Conservation (phyloP, 371 early-diverging fungal genomes). For the Sporodiniella umbellata region DNA sequence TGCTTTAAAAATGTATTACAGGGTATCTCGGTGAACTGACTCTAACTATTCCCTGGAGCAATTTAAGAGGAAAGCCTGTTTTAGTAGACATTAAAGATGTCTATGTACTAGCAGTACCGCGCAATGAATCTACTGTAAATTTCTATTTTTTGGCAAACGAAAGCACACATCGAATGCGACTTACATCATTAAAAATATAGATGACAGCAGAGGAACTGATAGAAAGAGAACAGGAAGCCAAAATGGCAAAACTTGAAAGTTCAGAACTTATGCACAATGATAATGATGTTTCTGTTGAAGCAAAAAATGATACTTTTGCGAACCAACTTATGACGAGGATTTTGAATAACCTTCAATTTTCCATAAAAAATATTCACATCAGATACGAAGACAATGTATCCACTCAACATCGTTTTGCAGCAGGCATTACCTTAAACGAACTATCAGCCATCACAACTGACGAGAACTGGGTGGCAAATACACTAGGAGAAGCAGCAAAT, state of each 20-base stretch:
- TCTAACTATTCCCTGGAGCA: conserved; percentile 94
- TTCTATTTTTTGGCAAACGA: neutral
- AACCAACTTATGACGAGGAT: conserved; percentile 89
- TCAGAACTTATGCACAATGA: conserved; percentile 60
- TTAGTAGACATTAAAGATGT: conserved; percentile 86
- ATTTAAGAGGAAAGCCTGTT: conserved; percentile 92
- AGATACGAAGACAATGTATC: conserved; percentile 90
- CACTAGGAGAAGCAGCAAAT: conserved; percentile 73
- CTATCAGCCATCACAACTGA: conserved; percentile 93
- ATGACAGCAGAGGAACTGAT: conserved; percentile 83
- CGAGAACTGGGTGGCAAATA: conserved; percentile 82
- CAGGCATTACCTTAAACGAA: conserved; percentile 88
- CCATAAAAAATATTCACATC: conserved; percentile 93
- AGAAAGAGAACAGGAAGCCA: conserved; percentile 73
- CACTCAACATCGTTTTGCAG: conserved; percentile 77
- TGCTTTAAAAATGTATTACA: conserved; percentile 27
- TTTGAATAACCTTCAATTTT: conserved; percentile 93
- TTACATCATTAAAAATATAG: conserved; percentile 20
- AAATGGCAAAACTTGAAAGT: conserved; percentile 81
- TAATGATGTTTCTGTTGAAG: conserved; percentile 44
- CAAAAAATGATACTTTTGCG: conserved; percentile 75
- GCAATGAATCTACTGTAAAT: conserved; percentile 67
- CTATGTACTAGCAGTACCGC: conserved; percentile 83
- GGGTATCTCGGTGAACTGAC: conserved; percentile 92
- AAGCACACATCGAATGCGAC: too few species aligned